Percentiles rank a stretch among this genome's conserved stretches.
Evolutionary conservation across 495 filamentous ascomycete species (phyloP).

Genomic region (Hypoxylon perforatum): DNA sequence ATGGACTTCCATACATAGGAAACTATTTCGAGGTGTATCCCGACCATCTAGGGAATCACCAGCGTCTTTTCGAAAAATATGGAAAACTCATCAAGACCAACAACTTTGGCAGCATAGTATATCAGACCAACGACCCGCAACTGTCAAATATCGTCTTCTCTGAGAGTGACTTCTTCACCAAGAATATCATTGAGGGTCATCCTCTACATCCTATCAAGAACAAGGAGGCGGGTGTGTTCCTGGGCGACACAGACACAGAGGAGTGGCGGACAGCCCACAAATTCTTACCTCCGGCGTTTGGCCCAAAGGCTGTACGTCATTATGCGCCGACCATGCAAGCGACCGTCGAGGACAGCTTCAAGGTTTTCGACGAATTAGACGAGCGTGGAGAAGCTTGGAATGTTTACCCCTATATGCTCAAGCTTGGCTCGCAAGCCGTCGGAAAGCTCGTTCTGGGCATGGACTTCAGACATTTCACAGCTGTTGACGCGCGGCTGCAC

Average conservation of each 20-base stretch:
- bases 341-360: constrained; percentile 55
- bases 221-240: constrained; percentile 60
- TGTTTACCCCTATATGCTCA: constrained; percentile 70
- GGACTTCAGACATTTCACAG: constrained; percentile 64
- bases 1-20: constrained; percentile 60
- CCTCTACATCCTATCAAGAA: constrained; percentile 61
- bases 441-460: constrained; percentile 62
- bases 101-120: constrained; percentile 61
- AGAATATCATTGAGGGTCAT: constrained; percentile 61
- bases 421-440: constrained; percentile 65
- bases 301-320: constrained; percentile 66
- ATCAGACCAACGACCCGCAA: constrained; percentile 62
- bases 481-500: constrained; percentile 54
- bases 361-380: constrained; percentile 65
- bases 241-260: constrained; percentile 62
- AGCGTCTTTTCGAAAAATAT: constrained; percentile 64
- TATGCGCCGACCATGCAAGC: constrained; percentile 66
- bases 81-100: constrained; percentile 65
- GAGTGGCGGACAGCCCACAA: constrained; percentile 63
- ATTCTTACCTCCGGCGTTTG: constrained; percentile 65
- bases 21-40: constrained; percentile 67
- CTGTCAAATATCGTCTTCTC: constrained; percentile 53
- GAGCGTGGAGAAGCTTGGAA: constrained; percentile 62
- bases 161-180: constrained; percentile 64
- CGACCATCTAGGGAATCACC: constrained; percentile 68